These are phyloP conservation scores for Lonicera japonica DNA, from an alignment of 129 eudicot genomes.

Conservation along the genomic window DNA sequence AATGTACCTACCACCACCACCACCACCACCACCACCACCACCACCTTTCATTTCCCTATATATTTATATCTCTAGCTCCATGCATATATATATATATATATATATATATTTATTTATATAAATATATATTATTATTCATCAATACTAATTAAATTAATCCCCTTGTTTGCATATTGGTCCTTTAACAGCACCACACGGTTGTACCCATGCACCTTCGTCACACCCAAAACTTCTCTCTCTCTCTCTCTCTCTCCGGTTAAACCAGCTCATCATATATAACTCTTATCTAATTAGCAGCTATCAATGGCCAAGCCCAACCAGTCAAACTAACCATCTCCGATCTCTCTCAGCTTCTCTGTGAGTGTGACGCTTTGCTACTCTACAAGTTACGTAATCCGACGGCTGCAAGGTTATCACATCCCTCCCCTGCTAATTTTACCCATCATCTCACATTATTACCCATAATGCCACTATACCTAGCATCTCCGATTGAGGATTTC, in stretches of 20 bases:
- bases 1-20: no score
- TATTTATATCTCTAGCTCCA: no score
- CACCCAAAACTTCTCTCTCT: constrained; percentile 8
- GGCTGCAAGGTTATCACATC: not conserved
- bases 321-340: constrained; percentile 30
- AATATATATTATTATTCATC: not conserved
- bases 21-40: no score
- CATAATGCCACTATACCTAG: not conserved
- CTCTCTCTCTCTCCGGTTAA: constrained; percentile 23
- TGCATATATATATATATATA: no score
- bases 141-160: not conserved
- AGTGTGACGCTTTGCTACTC: constrained; percentile 13
- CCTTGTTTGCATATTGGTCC: constrained; percentile 16
- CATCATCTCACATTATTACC: not conserved
- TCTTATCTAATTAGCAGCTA: not conserved
- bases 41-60: no score
- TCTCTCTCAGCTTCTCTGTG: constrained; percentile 18
- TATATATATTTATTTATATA: no score
- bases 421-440: not conserved
- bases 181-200: constrained; percentile 20
- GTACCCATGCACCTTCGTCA: constrained; percentile 6
- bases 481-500: not conserved
- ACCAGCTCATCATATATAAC: constrained; percentile 8
- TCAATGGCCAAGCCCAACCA: not conserved
- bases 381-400: constrained; percentile 21